Evolutionary conservation across 352 stramenopile genomes (phyloP).

Genomic region (Blastocystis sp.): DNA sequence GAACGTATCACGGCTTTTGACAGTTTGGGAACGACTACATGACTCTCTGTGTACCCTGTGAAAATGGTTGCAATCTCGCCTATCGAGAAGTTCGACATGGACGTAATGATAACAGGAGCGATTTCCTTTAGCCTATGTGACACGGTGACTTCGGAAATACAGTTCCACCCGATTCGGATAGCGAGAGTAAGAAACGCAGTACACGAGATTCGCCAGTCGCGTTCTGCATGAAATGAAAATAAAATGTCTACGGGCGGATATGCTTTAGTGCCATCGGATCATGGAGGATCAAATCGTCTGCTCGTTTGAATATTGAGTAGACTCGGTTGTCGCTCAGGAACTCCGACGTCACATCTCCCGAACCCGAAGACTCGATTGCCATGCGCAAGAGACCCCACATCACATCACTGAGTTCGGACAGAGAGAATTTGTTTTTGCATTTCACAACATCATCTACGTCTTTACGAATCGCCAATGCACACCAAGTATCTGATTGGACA

Average conservation of each 20-base stretch:
- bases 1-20: background rate
- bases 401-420: background rate
- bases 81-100: background rate
- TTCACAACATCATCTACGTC: background rate
- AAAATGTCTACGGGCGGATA: background rate
- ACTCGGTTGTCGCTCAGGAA: constrained; percentile 16
- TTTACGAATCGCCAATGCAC: background rate
- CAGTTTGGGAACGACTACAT: background rate
- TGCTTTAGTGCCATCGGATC: background rate
- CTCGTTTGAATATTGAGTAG: background rate
- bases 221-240: background rate
- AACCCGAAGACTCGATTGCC: background rate
- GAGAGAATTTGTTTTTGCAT: background rate
- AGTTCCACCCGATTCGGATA: background rate
- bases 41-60: background rate
- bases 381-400: background rate
- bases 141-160: background rate
- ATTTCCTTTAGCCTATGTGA: background rate
- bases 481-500: background rate
- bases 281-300: background rate
- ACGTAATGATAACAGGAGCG: background rate
- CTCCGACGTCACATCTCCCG: background rate
- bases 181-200: constrained; percentile 8
- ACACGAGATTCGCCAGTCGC: background rate
- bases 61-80: constrained; percentile 32